Percentiles rank a stretch among this genome's conserved stretches.
phyloP scores from a whole-genome alignment of 2,329 filamentous ascomycete genomes.

The Aspergillus uvarum region DNA sequence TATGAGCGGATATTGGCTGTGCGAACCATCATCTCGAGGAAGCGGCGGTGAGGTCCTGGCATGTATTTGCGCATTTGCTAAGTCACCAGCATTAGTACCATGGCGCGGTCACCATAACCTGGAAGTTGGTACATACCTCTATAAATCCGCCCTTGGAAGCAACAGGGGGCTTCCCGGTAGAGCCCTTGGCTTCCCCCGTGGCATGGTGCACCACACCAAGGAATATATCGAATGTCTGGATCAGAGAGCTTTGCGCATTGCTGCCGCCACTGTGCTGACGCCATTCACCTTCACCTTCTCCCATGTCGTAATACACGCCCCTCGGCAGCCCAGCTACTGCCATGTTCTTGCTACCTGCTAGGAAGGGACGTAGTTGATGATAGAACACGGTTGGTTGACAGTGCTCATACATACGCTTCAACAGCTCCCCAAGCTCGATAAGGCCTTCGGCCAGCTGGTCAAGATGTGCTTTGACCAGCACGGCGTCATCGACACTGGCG shows the following conservation, averaged over 20 bases:
- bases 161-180: slow-evolving; percentile 2
- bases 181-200: slow-evolving; percentile 29
- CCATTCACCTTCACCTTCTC: slow-evolving; percentile 50
- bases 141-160: slow-evolving; percentile 10
- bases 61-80: slow-evolving; percentile 57
- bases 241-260: slow-evolving; percentile 56
- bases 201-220: slow-evolving; percentile 51
- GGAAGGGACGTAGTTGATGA: slow-evolving; percentile 52
- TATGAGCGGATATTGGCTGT: slow-evolving; percentile 50
- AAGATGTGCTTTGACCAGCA: slow-evolving; percentile 42
- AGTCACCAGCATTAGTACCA: slow-evolving; percentile 13
- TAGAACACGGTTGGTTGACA: slow-evolving; percentile 53
- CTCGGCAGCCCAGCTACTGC: slow-evolving; percentile 50
- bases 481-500: slow-evolving; percentile 37
- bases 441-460: slow-evolving; percentile 44
- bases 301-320: slow-evolving; percentile 55
- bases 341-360: slow-evolving; percentile 57
- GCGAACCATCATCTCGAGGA: slow-evolving; percentile 48
- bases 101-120: background rate
- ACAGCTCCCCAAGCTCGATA: slow-evolving; percentile 41
- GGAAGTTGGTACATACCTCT: slow-evolving; percentile 7
- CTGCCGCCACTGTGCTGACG: slow-evolving; percentile 54
- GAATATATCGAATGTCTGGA: slow-evolving; percentile 56
- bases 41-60: slow-evolving; percentile 54
- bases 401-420: slow-evolving; percentile 54